Evolutionary conservation across 495 filamentous ascomycete species (phyloP), one percentile per base, ranked within the genome.

Genomic region (Podospora sp.): DNA sequence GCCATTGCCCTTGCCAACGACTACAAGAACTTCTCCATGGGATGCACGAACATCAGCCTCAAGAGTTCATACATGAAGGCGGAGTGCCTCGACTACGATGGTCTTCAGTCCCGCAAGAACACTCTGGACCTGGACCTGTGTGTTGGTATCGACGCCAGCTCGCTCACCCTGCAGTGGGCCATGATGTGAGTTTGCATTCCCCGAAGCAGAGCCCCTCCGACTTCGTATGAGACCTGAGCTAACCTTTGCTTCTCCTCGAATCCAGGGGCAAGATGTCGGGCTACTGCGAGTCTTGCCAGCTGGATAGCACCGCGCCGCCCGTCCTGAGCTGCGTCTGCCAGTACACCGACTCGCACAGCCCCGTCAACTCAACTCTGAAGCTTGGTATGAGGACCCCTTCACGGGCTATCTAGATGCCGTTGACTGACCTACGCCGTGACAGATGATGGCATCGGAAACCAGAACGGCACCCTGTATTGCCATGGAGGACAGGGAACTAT

Each of bases 401-500:
- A 46, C 40, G 14, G 16, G 5, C 12, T 12, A 6, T 46, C 40
- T 6, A 18, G 14, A 14, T 2, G 40, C 40, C 16, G 40, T 2
- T 63, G 50, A 49, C 62, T 61, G 16, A 50, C 12, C 6, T n/a
- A 2, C 6, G 21, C 27, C 25, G 14, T 27, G 8, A 21, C n/a
- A 75, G 73, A 75, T 18, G 68, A 67, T 6, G 71, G 73, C 33
- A 66, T 75, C 50, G n/a, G 21, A 4, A 75, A 75, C 63, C 35
- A 66, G 3, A 69, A 69, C n/a, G 71, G 73, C 61, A 71, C 58
- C 7, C 62, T 75, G 51, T 22, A 55, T 14, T 75, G 60, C 25
- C 1, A 0, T 11, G 27, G 24, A 29, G 56, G 27, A 8, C 29
- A 33, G 29, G 29, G 7, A 49, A 40, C 27, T n/a, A 35, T 16